These are phyloP conservation scores for Erodium maritimum DNA, from an alignment of 345 rosid genomes.

Conservation along the genomic window DNA sequence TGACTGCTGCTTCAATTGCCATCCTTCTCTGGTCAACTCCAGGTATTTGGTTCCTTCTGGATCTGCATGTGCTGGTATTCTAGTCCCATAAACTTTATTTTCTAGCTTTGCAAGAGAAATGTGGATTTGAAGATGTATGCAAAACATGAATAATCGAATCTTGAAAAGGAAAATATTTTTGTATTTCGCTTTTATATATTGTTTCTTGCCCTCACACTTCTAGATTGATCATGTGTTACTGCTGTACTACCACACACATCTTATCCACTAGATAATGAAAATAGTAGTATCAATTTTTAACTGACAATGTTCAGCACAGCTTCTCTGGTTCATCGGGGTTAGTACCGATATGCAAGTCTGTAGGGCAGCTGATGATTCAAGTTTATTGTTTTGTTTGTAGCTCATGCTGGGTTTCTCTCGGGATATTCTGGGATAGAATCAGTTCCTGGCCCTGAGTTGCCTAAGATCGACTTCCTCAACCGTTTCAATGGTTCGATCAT, in stretches of 20 bases:
- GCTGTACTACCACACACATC: background rate
- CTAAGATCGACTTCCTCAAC: constrained; percentile 62
- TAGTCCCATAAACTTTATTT: background rate
- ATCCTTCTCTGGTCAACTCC: constrained; percentile 55
- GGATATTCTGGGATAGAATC: constrained; percentile 85
- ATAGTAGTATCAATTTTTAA: no score
- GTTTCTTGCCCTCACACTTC: background rate
- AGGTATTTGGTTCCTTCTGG: constrained; percentile 22
- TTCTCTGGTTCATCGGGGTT: no score
- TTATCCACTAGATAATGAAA: background rate
- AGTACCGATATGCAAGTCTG: no score
- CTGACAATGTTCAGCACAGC: background rate
- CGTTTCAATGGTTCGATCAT: constrained; percentile 51
- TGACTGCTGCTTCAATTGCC: constrained; percentile 61
- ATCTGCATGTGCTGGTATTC: background rate
- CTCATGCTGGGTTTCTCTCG: constrained; percentile 67
- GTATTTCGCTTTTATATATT: no score
- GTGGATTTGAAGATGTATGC: background rate
- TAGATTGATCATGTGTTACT: background rate
- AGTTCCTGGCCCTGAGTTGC: constrained; percentile 77
- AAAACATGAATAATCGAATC: background rate
- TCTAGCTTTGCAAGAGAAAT: background rate
- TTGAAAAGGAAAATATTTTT: background rate
- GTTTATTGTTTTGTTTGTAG: constrained; percentile 26
- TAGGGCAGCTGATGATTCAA: background rate